Conservation (phyloP, 805 yeast species). For the Yarrowia yakushimensis region DNA sequence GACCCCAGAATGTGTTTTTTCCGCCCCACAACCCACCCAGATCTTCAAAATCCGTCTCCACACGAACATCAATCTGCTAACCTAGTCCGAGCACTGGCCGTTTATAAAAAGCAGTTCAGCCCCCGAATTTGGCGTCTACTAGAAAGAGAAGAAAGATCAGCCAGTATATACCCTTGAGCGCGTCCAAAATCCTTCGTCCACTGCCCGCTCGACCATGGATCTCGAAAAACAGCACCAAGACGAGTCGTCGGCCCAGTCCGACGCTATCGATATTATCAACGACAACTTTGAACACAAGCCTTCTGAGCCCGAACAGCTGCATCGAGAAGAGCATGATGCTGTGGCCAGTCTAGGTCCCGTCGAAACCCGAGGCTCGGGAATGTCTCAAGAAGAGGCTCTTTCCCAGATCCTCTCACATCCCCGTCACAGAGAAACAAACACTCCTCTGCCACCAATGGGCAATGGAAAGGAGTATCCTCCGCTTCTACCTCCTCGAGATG, state of each 20-base stretch:
- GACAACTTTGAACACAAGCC: not conserved
- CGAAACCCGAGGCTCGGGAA: not conserved
- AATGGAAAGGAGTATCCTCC: constrained; percentile 27
- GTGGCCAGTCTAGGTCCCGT: not conserved
- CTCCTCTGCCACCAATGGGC: constrained; percentile 27
- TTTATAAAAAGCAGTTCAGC: constrained; percentile 21
- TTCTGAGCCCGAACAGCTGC: not conserved
- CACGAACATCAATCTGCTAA: not conserved
- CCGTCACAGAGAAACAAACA: not conserved
- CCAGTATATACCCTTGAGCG: not conserved
- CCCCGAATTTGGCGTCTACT: not conserved
- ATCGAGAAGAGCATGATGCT: not conserved
- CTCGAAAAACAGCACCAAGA: constrained; percentile 16
- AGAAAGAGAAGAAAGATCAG: not conserved
- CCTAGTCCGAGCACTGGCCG: not conserved
- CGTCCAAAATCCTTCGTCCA: not conserved
- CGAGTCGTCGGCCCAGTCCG: constrained; percentile 16
- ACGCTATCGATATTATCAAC: constrained; percentile 5
- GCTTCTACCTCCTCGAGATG: constrained; percentile 11
- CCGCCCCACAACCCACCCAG: not conserved
- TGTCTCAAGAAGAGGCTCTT: constrained; percentile 1
- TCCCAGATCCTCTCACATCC: constrained; percentile 5
- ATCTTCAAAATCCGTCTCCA: not conserved
- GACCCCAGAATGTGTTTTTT: not conserved
- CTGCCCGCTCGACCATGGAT: not conserved